Base-by-base conservation (phyloP, 1,284 basidiomycete species). In the Microbotryomycetes sp. region DNA sequence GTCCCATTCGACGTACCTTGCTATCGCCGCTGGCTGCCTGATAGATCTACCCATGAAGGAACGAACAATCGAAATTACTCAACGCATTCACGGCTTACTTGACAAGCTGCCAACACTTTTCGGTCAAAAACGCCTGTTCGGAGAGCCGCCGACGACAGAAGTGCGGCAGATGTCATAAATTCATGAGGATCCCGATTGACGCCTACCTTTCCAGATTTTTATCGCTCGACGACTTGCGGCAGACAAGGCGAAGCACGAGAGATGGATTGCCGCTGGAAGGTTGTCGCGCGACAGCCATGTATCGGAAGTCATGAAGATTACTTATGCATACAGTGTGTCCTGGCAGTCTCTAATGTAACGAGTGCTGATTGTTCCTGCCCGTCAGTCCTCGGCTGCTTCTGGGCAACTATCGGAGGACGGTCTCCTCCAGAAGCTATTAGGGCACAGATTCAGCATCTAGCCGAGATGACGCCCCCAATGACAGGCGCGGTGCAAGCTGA, bases 1-100 rank as follows among this genome's bases (percentile, higher is more conserved):
- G 70, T 64, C 60, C 11, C 70, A 67, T 52, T 53, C 66, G 3
- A 71, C 70, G 9, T 66, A 67, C 50, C 54, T 68, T 54, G 62
- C 67, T 2, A 57, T 66, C 52, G 60, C 65, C 3, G 62, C 62
- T 3, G 61, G 65, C 23, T 60, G 61, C n/a, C 57, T 71, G 41
- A 54, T 67, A 54, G 70, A 71, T 21, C 54, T 57, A 5, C 29
- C 56, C 52, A 55, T 35, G 5, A 35, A 41, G 27, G 21, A 56
- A 18, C 61, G 60, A 3, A 57, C 60, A 5, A 52, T 54, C 9
- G 64, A 59, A 13, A 50, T 68, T 49, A 52, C 60, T 50, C 24
- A 28, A 1, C 59, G 58, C 13, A 54, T 66, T 48, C 41, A 58
- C 5, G 52, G 29, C 9, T 45, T 64, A 1, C 57, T 67, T 46